Conservation (phyloP, 176 grass and related monocot species). For the Zoysia japonica region DNA sequence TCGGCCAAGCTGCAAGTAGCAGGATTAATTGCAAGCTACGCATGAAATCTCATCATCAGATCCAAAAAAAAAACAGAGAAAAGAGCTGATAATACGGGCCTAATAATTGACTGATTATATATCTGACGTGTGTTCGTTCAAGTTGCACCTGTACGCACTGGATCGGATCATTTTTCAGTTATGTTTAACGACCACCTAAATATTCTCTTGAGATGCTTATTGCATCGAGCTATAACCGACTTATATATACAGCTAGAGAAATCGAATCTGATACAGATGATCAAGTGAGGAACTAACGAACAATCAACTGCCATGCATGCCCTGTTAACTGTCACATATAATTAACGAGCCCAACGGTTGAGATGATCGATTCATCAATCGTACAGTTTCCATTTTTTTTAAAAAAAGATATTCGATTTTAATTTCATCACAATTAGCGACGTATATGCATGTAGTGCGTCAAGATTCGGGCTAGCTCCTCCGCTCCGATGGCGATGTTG, state of each 20-base stretch:
- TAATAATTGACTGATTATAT: background rate
- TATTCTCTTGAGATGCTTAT: slow-evolving; percentile 7
- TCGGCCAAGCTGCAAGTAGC: background rate
- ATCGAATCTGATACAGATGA: background rate
- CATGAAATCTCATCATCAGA: background rate
- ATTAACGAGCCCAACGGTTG: too few species aligned
- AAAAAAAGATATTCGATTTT: background rate
- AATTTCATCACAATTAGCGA: background rate
- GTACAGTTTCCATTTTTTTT: too few species aligned
- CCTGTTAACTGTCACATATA: background rate
- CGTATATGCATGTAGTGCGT: background rate
- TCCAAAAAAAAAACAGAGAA: background rate
- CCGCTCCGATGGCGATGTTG: background rate
- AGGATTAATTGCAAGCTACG: background rate
- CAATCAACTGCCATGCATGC: background rate
- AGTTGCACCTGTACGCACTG: background rate
- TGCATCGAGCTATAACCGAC: background rate
- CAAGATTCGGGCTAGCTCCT: background rate
- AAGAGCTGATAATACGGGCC: background rate
- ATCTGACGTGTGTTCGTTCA: too few species aligned
- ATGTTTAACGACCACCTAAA: slow-evolving; percentile 27
- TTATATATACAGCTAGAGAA: background rate
- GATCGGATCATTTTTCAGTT: background rate
- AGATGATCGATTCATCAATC: too few species aligned
- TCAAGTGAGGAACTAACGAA: background rate